Evolutionary conservation across 257 asterid species (phyloP).

Genomic region (Solanum bukasovii): DNA sequence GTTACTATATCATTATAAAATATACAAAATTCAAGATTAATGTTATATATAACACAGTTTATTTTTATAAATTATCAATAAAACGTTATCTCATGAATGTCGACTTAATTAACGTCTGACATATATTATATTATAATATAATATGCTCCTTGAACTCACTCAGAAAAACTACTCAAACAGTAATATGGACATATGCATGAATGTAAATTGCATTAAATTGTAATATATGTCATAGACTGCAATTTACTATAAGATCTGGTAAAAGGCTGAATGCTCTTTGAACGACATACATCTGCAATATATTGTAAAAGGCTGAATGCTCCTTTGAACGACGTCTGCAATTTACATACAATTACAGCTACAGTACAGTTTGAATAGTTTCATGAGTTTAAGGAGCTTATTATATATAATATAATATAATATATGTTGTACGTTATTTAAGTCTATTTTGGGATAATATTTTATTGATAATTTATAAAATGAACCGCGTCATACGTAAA

Average conservation of each 20-base stretch:
- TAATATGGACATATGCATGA: no score
- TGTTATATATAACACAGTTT: no score
- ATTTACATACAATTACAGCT: background rate
- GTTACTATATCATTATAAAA: background rate
- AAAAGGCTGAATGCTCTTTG: background rate
- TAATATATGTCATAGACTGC: no score
- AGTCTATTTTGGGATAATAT: background rate
- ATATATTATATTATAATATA: no score
- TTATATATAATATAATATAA: no score
- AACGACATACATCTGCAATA: no score
- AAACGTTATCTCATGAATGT: no score
- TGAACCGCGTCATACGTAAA: background rate
- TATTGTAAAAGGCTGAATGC: background rate
- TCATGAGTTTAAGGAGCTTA: background rate
- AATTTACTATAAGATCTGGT: background rate
- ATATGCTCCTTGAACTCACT: background rate
- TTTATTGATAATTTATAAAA: no score
- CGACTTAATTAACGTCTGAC: background rate
- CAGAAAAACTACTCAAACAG: background rate
- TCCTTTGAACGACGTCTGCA: background rate
- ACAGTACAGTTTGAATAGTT: background rate
- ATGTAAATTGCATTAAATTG: no score
- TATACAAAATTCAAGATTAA: background rate
- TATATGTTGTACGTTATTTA: background rate
- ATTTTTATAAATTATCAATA: no score